These are phyloP conservation scores for Entomortierella chlamydospora DNA, from an alignment of 192 early-diverging fungal genomes.

Conservation along the genomic window DNA sequence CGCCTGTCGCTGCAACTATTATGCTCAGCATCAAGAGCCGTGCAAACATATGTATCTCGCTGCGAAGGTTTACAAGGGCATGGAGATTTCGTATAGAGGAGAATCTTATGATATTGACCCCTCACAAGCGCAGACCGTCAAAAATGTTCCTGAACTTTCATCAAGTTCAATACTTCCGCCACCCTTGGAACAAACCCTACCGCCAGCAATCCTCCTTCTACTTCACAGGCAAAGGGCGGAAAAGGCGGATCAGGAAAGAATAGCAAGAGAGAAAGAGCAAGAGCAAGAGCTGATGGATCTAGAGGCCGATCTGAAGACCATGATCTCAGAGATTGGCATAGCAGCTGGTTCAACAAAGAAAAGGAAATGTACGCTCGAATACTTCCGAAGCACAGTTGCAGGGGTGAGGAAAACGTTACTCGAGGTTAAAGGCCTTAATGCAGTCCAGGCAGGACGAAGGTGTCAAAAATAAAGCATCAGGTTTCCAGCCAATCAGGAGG, in stretches of 20 bases:
- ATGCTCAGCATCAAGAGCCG: background rate
- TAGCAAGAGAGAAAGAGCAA: background rate
- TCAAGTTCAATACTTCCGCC: background rate
- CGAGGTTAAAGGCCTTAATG: slow-evolving; percentile 4
- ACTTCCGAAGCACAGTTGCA: background rate
- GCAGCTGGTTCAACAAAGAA: slow-evolving; percentile 6
- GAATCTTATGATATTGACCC: background rate
- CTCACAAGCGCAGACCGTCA: background rate
- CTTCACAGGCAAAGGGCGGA: slow-evolving; percentile 8
- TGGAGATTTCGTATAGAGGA: slow-evolving; percentile 13
- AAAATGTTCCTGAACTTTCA: background rate
- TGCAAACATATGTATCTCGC: slow-evolving; percentile 26
- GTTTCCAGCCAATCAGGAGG: too few relatives aligned
- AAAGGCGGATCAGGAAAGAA: background rate
- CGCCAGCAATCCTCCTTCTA: background rate
- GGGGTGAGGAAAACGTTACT: background rate
- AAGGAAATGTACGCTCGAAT: slow-evolving; percentile 12
- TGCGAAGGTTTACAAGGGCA: background rate
- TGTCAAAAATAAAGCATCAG: slow-evolving; percentile 5
- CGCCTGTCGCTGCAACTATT: slow-evolving; percentile 16
- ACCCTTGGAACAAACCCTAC: background rate
- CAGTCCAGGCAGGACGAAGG: slow-evolving; percentile 1
- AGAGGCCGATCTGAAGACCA: background rate
- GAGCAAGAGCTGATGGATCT: background rate
- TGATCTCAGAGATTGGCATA: background rate